Base-by-base conservation (phyloP, 2,329 filamentous ascomycete species). In the Pseudogymnoascus sp. region DNA sequence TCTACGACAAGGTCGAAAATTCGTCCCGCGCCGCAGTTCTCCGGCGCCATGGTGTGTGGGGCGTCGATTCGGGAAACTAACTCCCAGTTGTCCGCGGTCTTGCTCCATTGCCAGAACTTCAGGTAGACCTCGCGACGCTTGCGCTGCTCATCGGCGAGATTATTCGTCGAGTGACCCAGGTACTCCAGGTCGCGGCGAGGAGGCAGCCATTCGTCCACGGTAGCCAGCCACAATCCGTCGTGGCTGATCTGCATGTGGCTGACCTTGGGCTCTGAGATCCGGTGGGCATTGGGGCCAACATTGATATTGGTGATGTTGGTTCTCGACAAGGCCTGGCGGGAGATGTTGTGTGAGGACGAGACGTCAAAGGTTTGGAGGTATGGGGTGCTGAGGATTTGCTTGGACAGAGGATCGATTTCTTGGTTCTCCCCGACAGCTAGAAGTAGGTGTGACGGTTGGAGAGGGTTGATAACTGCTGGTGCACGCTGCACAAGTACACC, bases 221-320 rank as follows among this genome's bases (percentile, higher is more conserved):
- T 97, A 4, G 89, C 92, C 62, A 99, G 81, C 92, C 93, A 97
- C 66, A 85, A 81, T 15, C 93, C 93, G 70, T 97, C 88, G 58
- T 82, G 77, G 43, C 89, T 93, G 66, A 94, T 84, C 43, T 86
- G 82, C 58, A 97, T 77, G 61, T 88, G 83, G 6, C 83, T 87
- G 53, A 96, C 82, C 64, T 88, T 83, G 0, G 94, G 93, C 67
- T 96, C 89, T 12, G 84, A 80, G 58, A 97, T 84, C 4, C 82
- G 80, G 59, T 83, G 81, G 4, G 89, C 85, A 65, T 88, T 86
- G 12, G 86, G 87, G 6, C 87, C 88, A 39, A 88, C 79, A 68
- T 91, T 95, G 65, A 89, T 77, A 62, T 90, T 88, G 0, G 93
- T 96, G 3, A 89, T 85, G 68, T 95, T 93, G 53, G 93, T 96